Evolutionary conservation across 2,329 filamentous ascomycete genomes (phyloP).

Genomic region (Calonectria fujianensis): DNA sequence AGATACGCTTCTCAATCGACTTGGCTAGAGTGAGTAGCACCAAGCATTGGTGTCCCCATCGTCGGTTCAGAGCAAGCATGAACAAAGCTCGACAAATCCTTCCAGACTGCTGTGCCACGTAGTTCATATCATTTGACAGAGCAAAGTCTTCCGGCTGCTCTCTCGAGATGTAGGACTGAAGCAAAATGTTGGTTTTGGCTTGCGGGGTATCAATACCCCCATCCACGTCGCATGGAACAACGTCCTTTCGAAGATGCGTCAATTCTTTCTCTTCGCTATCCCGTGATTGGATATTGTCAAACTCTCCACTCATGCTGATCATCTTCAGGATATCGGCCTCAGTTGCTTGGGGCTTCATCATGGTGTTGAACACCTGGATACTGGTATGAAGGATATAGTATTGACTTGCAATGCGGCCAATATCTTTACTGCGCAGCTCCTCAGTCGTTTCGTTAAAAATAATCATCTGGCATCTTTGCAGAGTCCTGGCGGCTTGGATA

Average conservation of each 20-base stretch:
- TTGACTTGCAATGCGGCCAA: conserved; percentile 97
- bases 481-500: conserved; percentile 88
- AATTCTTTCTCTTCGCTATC: conserved; percentile 94
- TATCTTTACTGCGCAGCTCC: conserved; percentile 93
- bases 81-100: conserved; percentile 96
- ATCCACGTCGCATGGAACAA: conserved; percentile 85
- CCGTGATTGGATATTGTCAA: conserved; percentile 95
- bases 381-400: conserved; percentile 96
- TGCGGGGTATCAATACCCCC: conserved; percentile 83
- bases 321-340: conserved; percentile 96
- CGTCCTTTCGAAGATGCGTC: conserved; percentile 81
- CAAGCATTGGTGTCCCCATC: conserved; percentile 96
- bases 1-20: conserved; percentile 96
- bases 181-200: conserved; percentile 94
- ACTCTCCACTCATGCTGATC: conserved; percentile 98
- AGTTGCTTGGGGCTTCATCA: conserved; percentile 90
- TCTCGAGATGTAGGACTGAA: conserved; percentile 95
- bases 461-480: conserved; percentile 98
- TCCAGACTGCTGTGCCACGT: conserved; percentile 95
- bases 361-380: conserved; percentile 95
- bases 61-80: conserved; percentile 96
- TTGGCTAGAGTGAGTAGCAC: conserved; percentile 95
- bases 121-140: conserved; percentile 91
- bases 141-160: conserved; percentile 95
- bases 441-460: conserved; percentile 97